These are phyloP conservation scores for Penicillium mononematosum DNA, from an alignment of 495 filamentous ascomycete species.

Conservation along the genomic window DNA sequence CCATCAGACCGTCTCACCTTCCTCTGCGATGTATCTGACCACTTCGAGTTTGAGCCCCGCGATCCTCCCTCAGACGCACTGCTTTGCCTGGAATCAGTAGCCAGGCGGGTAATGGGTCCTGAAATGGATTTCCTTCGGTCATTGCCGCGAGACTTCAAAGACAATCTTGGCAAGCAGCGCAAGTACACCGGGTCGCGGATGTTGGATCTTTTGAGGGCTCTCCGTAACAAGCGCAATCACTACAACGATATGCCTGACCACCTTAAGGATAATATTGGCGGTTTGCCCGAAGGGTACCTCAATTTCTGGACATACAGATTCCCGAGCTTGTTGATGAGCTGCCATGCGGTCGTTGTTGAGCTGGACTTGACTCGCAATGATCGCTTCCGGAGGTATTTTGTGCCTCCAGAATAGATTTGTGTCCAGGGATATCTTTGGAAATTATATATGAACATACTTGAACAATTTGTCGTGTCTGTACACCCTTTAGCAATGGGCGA, in stretches of 20 bases:
- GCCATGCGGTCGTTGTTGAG: constrained; percentile 70
- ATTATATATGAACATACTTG: background rate
- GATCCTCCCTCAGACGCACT: constrained; percentile 73
- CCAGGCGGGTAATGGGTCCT: constrained; percentile 52
- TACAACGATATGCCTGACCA: constrained; percentile 85
- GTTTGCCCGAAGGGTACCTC: constrained; percentile 80
- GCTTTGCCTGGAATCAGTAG: constrained; percentile 59
- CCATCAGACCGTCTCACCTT: constrained; percentile 83
- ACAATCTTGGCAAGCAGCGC: constrained; percentile 86
- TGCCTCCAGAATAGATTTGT: constrained; percentile 27
- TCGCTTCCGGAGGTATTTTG: constrained; percentile 75
- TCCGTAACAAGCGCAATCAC: constrained; percentile 95
- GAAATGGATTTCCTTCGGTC: constrained; percentile 71
- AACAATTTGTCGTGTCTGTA: background rate
- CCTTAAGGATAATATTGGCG: constrained; percentile 74
- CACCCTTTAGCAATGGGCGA: background rate
- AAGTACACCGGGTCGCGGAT: constrained; percentile 85
- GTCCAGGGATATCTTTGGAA: background rate
- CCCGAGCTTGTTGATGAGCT: constrained; percentile 76
- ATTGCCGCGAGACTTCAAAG: constrained; percentile 77
- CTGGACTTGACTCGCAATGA: constrained; percentile 63
- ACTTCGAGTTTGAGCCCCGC: constrained; percentile 86
- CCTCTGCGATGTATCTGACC: constrained; percentile 89
- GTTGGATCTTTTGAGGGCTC: constrained; percentile 81
- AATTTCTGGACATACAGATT: constrained; percentile 82